Conservation (phyloP, 208 protist genomes). For the Trichomonas gallinae region DNA sequence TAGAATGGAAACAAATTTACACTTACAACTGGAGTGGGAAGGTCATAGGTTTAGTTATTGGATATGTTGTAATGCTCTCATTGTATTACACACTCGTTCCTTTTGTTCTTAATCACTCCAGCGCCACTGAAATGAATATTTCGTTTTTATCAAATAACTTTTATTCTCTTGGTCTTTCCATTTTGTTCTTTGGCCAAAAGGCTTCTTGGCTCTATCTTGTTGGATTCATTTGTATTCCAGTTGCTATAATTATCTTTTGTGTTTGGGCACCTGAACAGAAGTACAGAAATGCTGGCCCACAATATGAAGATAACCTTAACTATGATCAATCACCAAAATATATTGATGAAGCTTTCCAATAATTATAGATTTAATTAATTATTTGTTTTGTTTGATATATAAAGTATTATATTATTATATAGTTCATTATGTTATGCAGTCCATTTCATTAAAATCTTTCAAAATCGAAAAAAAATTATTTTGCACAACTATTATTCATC, state of each 20-base stretch:
- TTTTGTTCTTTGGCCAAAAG: not conserved
- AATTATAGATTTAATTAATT: no score
- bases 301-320: not conserved
- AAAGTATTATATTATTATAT: no score
- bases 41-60: not conserved
- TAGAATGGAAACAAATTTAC: not conserved
- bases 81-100: not conserved
- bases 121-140: slow-evolving; percentile 5
- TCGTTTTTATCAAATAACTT: not conserved
- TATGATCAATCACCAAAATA: not conserved
- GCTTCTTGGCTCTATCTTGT: not conserved
- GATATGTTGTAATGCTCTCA: not conserved
- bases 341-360: no score
- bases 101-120: not conserved
- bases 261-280: not conserved
- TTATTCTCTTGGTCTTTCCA: not conserved
- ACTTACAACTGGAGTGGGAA: not conserved
- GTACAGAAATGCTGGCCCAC: not conserved
- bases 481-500: no score
- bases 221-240: not conserved
- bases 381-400: no score
- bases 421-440: no score
- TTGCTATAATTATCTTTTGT: not conserved
- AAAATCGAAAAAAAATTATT: no score
- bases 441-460: no score